A percentile compares a stretch with the other conserved stretches of the same genome.
Evolutionary conservation across 2,329 filamentous ascomycete genomes (phyloP).

Genomic region (Pyrenochaeta sp.): DNA sequence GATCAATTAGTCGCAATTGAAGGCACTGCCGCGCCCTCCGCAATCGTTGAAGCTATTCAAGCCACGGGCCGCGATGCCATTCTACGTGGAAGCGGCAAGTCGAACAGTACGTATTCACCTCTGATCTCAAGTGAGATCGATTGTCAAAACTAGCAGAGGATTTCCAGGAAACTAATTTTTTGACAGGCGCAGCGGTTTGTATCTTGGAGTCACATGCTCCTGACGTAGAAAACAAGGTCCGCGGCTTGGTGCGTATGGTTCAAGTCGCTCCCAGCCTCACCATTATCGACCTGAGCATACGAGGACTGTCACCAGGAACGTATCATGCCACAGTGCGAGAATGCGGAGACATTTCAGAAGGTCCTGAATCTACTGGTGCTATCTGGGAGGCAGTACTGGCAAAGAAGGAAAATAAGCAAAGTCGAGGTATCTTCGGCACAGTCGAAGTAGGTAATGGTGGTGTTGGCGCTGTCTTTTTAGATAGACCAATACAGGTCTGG

Average conservation of each 20-base stretch:
- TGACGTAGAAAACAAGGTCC: conserved; percentile 70
- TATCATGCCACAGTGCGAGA: conserved; percentile 88
- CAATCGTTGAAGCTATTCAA: conserved; percentile 88
- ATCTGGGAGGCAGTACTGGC: conserved; percentile 72
- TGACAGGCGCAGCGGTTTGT: conserved; percentile 88
- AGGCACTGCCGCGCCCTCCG: conserved; percentile 88
- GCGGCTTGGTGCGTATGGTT: conserved; percentile 91
- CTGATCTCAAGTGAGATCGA: conserved; percentile 5
- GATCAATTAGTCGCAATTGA: conserved; percentile 85
- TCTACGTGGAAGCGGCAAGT: conserved; percentile 82
- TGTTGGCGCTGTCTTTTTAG: conserved; percentile 79
- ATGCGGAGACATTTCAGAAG: conserved; percentile 84
- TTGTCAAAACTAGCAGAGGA: too few species aligned
- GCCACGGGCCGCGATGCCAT: conserved; percentile 92
- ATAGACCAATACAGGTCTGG: conserved; percentile 87
- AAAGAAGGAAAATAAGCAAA: conserved; percentile 54
- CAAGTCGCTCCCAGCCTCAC: conserved; percentile 82
- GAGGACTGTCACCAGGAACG: conserved; percentile 78
- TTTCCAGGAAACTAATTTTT: too few species aligned
- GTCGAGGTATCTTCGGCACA: conserved; percentile 73
- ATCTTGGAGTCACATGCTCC: conserved; percentile 86
- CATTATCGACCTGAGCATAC: conserved; percentile 85
- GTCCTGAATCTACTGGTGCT: conserved; percentile 80
- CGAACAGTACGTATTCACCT: conserved; percentile 72
- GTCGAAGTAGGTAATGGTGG: conserved; percentile 79